Evolutionary conservation across 192 early-diverging fungal genomes (phyloP), one percentile per base, ranked within the genome.

Genomic region (Dispira parvispora): DNA sequence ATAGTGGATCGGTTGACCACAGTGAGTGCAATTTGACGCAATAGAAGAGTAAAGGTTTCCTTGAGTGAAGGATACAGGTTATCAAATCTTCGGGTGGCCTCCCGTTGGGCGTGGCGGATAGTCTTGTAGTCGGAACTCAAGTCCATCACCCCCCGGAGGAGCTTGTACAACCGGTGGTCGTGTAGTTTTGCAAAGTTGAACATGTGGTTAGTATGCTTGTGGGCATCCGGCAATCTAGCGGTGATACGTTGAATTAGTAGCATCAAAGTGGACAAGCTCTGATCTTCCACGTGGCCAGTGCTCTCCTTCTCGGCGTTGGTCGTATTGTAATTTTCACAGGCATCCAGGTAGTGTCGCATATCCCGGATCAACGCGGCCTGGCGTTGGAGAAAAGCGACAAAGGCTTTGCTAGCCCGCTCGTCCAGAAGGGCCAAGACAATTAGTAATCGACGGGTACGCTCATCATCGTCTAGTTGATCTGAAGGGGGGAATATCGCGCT

Each of bases 21-120:
- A 10, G 82, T 84, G 45, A 92, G 67, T 11, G 82, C 81, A 13
- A 90, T 82, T 11, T 87, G 77, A 32, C 88, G 82, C 52, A 96
- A 75, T 23, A 94, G 70, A 16, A 85, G 68, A 1, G 77, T 71
- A 25, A 92, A 89, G 1, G 85, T 80, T 46, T 94, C 93, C 28
- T 80, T 61, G 18, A 80, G 62, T 12, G 70, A 72, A 18, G 82
- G 71, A 0, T 82, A 64, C n/a, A 84, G 66, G 23, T 75, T 71
- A 23, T 87, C 83, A 11, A 95, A 71, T 11, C 76, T 69, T 54
- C 84, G 79, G 18, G 85, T 55, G 2, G 87, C 67, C 54, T 89
- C 86, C 69, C 77, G 84, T 77, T 88, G 75, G 49, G 81, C 73
- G 63, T 86, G 87, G 46, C 81, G 70, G 26, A 94, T 78, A 13